Conservation (phyloP, 225 moss, liverwort and hornwort species). For the Thuidium tamariscinum region DNA sequence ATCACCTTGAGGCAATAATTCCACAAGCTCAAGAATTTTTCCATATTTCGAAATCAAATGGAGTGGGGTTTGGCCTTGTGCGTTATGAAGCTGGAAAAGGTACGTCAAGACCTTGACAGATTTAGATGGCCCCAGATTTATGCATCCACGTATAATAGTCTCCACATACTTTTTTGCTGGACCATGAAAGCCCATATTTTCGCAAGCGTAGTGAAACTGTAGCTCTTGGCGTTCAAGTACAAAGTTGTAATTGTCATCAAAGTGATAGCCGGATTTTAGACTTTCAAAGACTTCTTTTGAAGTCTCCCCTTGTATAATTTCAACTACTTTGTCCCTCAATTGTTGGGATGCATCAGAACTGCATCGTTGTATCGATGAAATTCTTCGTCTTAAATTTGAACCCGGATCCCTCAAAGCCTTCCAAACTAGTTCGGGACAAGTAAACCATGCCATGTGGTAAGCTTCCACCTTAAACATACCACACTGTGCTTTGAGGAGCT, state of each 20-base stretch:
- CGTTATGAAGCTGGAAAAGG: background rate
- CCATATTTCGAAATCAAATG: rapidly evolving
- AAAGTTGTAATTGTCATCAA: rapidly evolving
- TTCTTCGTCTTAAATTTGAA: no score
- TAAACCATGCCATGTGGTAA: rapidly evolving
- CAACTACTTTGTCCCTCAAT: background rate
- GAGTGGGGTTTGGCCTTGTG: background rate
- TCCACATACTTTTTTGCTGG: background rate
- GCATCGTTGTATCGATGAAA: background rate
- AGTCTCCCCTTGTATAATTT: background rate
- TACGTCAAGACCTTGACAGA: background rate
- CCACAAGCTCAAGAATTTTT: rapidly evolving
- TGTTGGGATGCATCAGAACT: background rate
- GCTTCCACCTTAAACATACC: rapidly evolving
- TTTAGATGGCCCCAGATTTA: rapidly evolving
- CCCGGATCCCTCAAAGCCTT: no score
- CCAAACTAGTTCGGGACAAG: background rate
- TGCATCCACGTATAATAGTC: background rate
- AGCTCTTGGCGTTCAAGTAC: background rate
- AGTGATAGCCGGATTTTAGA: rapidly evolving
- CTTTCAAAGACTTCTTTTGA: background rate
- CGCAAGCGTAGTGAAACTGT: background rate
- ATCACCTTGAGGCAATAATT: rapidly evolving
- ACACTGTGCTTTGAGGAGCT: rapidly evolving
- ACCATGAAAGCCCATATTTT: rapidly evolving